Evolutionary conservation across 2,329 filamentous ascomycete genomes (phyloP).

Genomic region (Stemphylium vesicarium): DNA sequence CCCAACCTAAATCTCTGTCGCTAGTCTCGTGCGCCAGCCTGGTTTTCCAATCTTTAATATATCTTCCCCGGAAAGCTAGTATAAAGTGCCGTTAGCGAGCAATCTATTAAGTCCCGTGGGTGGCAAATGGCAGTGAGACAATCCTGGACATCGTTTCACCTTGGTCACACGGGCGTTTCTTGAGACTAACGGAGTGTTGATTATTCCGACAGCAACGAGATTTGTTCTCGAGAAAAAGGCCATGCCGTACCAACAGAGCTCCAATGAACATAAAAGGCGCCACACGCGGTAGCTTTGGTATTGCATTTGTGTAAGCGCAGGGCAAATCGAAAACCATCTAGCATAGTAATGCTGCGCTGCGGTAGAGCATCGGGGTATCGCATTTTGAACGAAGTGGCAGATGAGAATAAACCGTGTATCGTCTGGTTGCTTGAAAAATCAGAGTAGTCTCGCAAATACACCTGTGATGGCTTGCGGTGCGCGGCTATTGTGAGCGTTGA

Average conservation of each 20-base stretch:
- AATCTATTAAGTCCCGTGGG: background rate
- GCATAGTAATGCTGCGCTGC: background rate
- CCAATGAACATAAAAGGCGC: background rate
- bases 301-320: background rate
- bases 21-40: background rate
- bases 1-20: background rate
- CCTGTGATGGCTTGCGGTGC: background rate
- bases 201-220: background rate
- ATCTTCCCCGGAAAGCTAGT: constrained; percentile 20
- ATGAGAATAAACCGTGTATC: background rate
- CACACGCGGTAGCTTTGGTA: background rate
- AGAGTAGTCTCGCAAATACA: background rate
- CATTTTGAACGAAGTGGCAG: background rate
- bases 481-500: background rate
- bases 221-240: background rate
- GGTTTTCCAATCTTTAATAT: constrained; percentile 25
- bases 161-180: background rate
- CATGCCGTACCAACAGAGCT: no score
- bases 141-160: background rate
- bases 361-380: background rate
- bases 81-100: constrained; percentile 28
- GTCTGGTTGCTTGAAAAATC: no score
- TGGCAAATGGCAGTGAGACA: background rate
- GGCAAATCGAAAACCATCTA: background rate
- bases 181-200: background rate